Evolutionary conservation across 1,284 basidiomycete species (phyloP).

Genomic region (Leccinum pseudoinsigne): DNA sequence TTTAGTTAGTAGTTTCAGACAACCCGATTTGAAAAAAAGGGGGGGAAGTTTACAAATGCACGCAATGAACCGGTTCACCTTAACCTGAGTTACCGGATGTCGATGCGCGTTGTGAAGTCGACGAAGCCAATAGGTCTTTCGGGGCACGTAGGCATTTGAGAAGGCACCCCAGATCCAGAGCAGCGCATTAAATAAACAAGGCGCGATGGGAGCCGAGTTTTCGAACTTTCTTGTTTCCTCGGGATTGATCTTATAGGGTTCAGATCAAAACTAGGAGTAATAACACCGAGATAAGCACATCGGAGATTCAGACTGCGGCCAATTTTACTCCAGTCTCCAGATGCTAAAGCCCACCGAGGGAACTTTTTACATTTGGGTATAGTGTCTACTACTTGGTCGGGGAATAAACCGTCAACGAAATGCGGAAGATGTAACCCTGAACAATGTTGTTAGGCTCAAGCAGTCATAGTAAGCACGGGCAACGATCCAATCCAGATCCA

Average conservation of each 20-base stretch:
- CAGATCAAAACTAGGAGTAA: slow-evolving; percentile 13
- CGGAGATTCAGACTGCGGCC: slow-evolving; percentile 1
- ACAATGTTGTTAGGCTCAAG: neutral
- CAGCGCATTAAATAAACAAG: slow-evolving; percentile 15
- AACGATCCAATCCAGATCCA: slow-evolving; percentile 6
- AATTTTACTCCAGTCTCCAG: slow-evolving; percentile 21
- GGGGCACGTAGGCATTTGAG: slow-evolving; percentile 11
- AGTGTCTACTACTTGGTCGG: neutral
- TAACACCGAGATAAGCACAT: slow-evolving; percentile 20
- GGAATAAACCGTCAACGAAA: neutral
- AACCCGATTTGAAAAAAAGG: slow-evolving; percentile 6
- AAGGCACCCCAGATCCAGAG: slow-evolving; percentile 34
- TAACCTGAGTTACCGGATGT: slow-evolving; percentile 9
- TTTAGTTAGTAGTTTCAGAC: neutral
- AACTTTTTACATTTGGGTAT: neutral
- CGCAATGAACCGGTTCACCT: slow-evolving; percentile 8
- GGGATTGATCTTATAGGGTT: slow-evolving; percentile 7
- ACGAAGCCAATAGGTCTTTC: slow-evolving; percentile 7
- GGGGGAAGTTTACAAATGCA: neutral
- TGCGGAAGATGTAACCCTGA: slow-evolving; percentile 7
- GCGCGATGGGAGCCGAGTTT: slow-evolving; percentile 15
- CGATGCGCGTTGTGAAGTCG: slow-evolving; percentile 3
- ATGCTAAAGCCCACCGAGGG: slow-evolving; percentile 5
- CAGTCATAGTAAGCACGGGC: neutral
- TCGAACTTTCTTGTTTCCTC: slow-evolving; percentile 16